Conservation (phyloP, 2,329 filamentous ascomycete species). For the Mollisiaceae sp. region DNA sequence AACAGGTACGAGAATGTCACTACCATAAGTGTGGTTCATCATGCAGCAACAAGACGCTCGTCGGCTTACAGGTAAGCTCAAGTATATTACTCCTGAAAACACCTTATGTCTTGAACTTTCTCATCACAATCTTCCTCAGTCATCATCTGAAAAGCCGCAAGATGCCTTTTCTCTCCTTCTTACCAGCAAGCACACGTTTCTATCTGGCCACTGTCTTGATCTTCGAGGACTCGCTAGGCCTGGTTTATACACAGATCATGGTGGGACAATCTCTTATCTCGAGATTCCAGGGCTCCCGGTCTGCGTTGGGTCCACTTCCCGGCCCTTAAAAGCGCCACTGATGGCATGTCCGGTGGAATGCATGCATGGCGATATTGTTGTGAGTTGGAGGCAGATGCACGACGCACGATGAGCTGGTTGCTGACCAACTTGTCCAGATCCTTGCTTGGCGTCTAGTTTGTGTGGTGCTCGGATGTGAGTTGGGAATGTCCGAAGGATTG, state of each 20-base stretch:
- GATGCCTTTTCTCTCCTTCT: background rate
- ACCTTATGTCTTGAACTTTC: too few relatives aligned
- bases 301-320: background rate
- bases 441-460: background rate
- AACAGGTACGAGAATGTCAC: too few relatives aligned
- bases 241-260: background rate
- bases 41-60: too few relatives aligned
- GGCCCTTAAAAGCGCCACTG: constrained; percentile 1
- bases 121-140: background rate
- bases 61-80: too few relatives aligned
- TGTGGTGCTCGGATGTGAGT: background rate
- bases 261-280: background rate
- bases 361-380: background rate
- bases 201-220: background rate
- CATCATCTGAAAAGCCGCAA: background rate
- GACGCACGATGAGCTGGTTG: background rate
- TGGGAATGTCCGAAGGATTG: background rate
- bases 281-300: background rate
- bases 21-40: too few relatives aligned
- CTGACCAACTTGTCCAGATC: background rate
- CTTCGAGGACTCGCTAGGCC: background rate
- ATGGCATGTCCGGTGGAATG: background rate
- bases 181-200: background rate
- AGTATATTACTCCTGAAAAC: too few relatives aligned
- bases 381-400: background rate